A percentile compares a stretch with the other conserved stretches of the same genome.
Evolutionary conservation across 352 stramenopile species (phyloP).

Genomic region (Pythium phragmiticola): DNA sequence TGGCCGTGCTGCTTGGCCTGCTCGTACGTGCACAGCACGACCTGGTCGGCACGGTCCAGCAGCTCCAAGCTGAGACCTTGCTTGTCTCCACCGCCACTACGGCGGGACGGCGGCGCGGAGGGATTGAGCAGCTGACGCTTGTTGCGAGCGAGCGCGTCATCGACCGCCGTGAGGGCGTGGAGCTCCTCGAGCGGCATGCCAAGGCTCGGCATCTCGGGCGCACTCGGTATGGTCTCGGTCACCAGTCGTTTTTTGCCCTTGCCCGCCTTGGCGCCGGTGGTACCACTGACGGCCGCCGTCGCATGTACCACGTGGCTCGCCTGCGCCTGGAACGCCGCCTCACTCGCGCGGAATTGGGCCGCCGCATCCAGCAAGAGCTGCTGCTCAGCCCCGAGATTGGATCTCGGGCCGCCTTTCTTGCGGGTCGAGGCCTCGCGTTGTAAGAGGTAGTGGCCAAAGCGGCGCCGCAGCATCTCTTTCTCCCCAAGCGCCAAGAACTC

Average conservation of each 20-base stretch:
- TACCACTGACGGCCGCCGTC: background rate
- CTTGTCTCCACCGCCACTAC: background rate
- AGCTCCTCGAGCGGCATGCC: conserved; percentile 72
- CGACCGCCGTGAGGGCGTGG: conserved; percentile 37
- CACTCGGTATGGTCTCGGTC: background rate
- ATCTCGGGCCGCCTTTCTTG: conserved; percentile 45
- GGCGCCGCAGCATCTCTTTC: conserved; percentile 75
- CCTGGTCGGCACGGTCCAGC: conserved; percentile 43
- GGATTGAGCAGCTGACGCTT: conserved; percentile 19
- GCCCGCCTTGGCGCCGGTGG: background rate
- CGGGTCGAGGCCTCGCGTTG: conserved; percentile 59
- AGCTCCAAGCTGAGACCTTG: conserved; percentile 44
- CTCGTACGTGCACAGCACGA: conserved; percentile 80
- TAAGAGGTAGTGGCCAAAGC: conserved; percentile 82
- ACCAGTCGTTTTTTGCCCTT: conserved; percentile 33
- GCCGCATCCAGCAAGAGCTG: conserved; percentile 55
- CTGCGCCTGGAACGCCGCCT: conserved; percentile 35
- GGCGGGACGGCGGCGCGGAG: background rate
- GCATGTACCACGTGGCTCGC: background rate
- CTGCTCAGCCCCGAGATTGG: conserved; percentile 58
- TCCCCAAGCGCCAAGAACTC: conserved; percentile 81
- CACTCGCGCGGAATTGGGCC: conserved; percentile 42
- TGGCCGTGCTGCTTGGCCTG: conserved; percentile 65
- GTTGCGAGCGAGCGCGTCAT: conserved; percentile 24
- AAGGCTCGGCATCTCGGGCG: conserved; percentile 62